phyloP scores from a whole-genome alignment of 768 basidiomycete species.

The Mrakia hoshinonis region DNA sequence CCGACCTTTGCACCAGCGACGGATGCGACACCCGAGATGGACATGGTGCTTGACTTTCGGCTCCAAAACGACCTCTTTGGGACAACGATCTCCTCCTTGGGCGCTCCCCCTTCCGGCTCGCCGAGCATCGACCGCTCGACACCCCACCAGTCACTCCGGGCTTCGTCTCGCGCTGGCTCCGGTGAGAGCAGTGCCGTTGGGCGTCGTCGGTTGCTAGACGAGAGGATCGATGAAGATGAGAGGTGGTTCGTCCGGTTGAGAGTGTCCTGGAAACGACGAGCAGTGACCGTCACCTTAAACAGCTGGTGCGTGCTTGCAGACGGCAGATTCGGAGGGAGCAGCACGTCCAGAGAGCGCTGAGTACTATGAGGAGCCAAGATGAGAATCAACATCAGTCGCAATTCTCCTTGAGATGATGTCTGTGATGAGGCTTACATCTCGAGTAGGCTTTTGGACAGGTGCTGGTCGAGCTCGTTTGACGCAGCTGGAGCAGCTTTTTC shows the following conservation, averaged over 20 bases:
- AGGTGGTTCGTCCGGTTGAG: neutral
- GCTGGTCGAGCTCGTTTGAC: conserved; percentile 2
- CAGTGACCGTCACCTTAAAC: conserved; percentile 1
- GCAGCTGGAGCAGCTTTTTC: neutral
- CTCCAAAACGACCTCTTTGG: neutral
- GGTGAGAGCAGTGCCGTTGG: neutral
- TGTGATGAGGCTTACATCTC: conserved; percentile 8
- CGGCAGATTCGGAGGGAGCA: neutral
- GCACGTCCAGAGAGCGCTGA: neutral
- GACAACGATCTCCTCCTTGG: neutral
- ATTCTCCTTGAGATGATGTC: neutral
- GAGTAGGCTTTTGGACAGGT: neutral
- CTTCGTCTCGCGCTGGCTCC: neutral
- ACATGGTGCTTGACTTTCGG: neutral
- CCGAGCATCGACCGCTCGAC: conserved; percentile 5
- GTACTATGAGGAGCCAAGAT: neutral
- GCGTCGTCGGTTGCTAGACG: neutral
- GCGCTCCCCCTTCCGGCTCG: neutral
- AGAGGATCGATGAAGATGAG: neutral
- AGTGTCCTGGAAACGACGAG: neutral
- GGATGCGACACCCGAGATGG: conserved; percentile 4
- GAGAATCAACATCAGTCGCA: neutral
- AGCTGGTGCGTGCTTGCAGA: neutral
- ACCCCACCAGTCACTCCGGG: neutral
- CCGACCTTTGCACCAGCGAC: conserved; percentile 11